phyloP scores from a whole-genome alignment of 192 early-diverging fungal species.

The Backusella circina region DNA sequence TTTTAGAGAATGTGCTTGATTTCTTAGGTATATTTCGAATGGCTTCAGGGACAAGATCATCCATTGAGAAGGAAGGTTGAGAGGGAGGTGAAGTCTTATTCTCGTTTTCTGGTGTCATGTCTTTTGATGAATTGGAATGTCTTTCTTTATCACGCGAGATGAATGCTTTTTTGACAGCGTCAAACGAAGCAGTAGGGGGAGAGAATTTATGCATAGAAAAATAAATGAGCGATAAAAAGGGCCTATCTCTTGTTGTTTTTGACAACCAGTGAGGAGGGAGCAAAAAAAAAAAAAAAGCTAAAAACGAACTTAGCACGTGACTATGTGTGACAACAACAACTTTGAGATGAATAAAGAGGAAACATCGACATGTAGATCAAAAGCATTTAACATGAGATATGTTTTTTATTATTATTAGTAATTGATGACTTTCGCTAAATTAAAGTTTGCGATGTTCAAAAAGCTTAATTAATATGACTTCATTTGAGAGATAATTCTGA shows the following conservation, averaged over 20 bases:
- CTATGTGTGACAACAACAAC: neutral
- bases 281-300: neutral
- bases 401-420: too few relatives aligned
- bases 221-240: neutral
- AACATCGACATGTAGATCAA: neutral
- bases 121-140: neutral
- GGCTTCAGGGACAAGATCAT: neutral
- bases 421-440: too few relatives aligned
- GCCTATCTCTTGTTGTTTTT: neutral
- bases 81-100: neutral
- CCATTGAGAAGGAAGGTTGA: neutral
- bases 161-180: neutral
- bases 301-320: neutral
- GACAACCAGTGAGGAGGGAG: neutral
- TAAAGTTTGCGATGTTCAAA: too few relatives aligned
- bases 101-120: neutral
- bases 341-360: neutral
- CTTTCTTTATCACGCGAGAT: neutral
- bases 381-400: neutral
- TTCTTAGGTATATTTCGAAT: neutral
- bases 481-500: neutral
- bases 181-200: neutral
- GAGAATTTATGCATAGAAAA: neutral
- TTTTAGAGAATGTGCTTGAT: neutral
- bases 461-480: neutral